Conservation (phyloP, 2,329 filamentous ascomycete species). For the Aspergillus ruber region DNA sequence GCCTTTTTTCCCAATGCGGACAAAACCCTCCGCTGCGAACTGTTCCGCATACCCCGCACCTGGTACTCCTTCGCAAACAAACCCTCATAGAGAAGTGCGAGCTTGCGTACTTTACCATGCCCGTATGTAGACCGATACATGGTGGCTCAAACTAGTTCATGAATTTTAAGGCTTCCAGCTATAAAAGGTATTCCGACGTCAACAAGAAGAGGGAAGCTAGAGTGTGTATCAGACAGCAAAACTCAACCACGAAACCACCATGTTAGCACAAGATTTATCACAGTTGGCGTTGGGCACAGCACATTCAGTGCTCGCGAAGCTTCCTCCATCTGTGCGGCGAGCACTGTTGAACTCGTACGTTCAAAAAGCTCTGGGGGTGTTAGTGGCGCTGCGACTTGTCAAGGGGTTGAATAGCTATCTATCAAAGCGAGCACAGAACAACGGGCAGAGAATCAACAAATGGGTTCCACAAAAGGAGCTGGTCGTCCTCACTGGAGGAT, state of each 20-base stretch:
- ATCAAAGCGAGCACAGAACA: slow-evolving; percentile 2
- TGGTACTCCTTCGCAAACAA: neutral
- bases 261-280: neutral
- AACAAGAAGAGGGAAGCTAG: neutral
- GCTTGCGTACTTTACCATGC: too few species aligned
- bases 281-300: neutral
- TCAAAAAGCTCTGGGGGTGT: neutral
- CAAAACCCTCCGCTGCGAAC: neutral
- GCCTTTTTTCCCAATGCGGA: neutral
- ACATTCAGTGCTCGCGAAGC: neutral
- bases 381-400: neutral
- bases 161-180: neutral
- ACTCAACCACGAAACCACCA: neutral
- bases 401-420: slow-evolving; percentile 1
- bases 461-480: slow-evolving; percentile 12
- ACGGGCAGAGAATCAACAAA: neutral
- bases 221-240: neutral
- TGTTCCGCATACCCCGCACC: neutral
- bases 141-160: neutral
- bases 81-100: neutral
- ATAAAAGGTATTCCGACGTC: neutral
- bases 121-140: neutral
- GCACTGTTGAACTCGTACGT: slow-evolving; percentile 1
- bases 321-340: neutral
- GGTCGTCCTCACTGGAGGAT: slow-evolving; percentile 14